phyloP scores from a whole-genome alignment of 2,329 filamentous ascomycete genomes.

The Aspergillus amoenus region DNA sequence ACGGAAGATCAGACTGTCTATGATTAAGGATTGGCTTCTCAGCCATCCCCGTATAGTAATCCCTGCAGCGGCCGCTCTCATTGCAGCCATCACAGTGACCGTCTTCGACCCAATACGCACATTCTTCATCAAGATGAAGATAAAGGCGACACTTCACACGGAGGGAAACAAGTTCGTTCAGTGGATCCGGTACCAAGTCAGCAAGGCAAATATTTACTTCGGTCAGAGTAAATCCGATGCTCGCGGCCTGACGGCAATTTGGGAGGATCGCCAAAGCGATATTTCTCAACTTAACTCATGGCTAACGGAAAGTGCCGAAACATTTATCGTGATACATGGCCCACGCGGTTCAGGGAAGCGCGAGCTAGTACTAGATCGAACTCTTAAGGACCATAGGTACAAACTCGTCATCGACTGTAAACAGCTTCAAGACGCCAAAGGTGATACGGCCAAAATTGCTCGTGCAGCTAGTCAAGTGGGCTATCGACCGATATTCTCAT shows the following conservation, averaged over 20 bases:
- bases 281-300: constrained; percentile 81
- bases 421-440: constrained; percentile 83
- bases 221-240: constrained; percentile 55
- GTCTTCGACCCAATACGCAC: constrained; percentile 93
- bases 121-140: constrained; percentile 85
- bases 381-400: constrained; percentile 71
- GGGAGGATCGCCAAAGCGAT: constrained; percentile 79
- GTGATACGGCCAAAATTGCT: constrained; percentile 81
- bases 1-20: constrained; percentile 71
- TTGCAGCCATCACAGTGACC: constrained; percentile 80
- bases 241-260: constrained; percentile 74
- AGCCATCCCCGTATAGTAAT: constrained; percentile 86
- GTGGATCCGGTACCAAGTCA: constrained; percentile 72
- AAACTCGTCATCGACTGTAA: constrained; percentile 91
- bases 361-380: constrained; percentile 82
- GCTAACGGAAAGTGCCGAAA: constrained; percentile 85
- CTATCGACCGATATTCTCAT: constrained; percentile 90
- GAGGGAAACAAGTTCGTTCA: constrained; percentile 71
- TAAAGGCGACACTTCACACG: constrained; percentile 73
- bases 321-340: constrained; percentile 90
- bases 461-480: constrained; percentile 80
- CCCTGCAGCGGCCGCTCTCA: constrained; percentile 73
- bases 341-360: constrained; percentile 88
- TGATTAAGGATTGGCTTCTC: constrained; percentile 83
- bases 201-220: constrained; percentile 47